Base-by-base conservation (phyloP, 1,284 basidiomycete genomes). In the Ustilago sp. region DNA sequence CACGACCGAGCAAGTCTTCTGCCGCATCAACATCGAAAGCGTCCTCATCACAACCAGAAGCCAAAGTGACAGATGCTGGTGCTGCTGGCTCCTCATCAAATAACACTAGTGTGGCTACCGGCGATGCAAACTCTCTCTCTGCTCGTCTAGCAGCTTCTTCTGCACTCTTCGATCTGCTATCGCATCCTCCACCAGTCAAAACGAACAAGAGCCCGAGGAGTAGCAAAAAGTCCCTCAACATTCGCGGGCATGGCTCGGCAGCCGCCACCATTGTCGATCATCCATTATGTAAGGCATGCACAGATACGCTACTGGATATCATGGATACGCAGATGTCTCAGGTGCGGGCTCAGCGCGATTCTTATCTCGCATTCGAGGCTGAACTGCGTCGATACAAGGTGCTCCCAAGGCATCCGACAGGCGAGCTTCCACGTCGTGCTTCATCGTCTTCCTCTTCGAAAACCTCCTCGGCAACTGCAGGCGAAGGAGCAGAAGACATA, bases 261-360 rank as follows among this genome's bases (percentile, higher is more conserved):
- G 13, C 59, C 9, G 56, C 58, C 11, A 58, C 70, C 1, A 65
- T 57, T 23, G 90, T 97, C 59, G 94, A 96, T 86, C 96, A 99
- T 86, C 97, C 97, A 3, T 89, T 99, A 11, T 99, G 97, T 85
- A 91, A 92, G 1, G 94, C 97, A 83, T 99, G 97, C 86, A 94
- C 95, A 2, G 91, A 93, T 80, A 90, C 92, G 60, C 87, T 98
- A 51, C 90, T 96, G 51, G 89, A 89, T 4, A 90, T 91, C 36
- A 90, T 98, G 60, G 91, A 93, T 80, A 90, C 90, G 48, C 92
- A 95, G 83, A 89, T 98, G 12, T 94, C 97, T 65, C 93, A 97
- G 87, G 92, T 92, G 4, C 93, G 93, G 86, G 92, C 92, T 83
- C 95, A 98, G 83, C 88, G 94, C 55, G 95, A 98, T 80, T 93